Evolutionary conservation across 495 filamentous ascomycete genomes (phyloP), one percentile per base, ranked within the genome.

Genomic region (Sabuloglossum arenarium): DNA sequence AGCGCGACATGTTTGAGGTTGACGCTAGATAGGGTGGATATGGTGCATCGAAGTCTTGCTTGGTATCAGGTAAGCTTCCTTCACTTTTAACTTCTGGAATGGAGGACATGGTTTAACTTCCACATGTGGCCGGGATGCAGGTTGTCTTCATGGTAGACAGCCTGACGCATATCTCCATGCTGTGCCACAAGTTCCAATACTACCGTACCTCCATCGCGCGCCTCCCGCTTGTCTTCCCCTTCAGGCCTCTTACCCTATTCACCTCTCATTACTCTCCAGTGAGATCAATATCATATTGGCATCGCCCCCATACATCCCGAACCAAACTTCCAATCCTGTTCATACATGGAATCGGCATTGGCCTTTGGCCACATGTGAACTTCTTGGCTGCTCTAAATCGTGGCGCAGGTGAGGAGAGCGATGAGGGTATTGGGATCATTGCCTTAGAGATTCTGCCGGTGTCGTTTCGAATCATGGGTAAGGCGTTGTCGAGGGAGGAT

Each of bases 331-430:
- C 81, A 0, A 60, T 84, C 47, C 62, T 85, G 4, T 83, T 84
- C 65, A 69, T 84, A n/a, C 81, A 85, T 61, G 81, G 81, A 12
- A 82, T 85, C 54, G 79, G 80, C 27, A 76, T 84, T 54, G 81
- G 81, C 0, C 70, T 84, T 12, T 79, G 74, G 62, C 70, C 80
- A 2, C 84, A 85, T 57, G 69, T 69, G 16, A 62, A 63, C 34
- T 81, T 83, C 63, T 67, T 84, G 1, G 59, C 60, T 24, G 66
- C 73, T 42, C 63, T 82, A 24, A 74, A 73, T 56, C 29, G 57
- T 25, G 10, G 54, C 11, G 58, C 61, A n/a, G 42, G 16, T 19
- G 21, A 23, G 3, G 42, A 5, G 16, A 14, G 16, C 16, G 42
- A 46, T 23, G 42, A 19, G 14, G 42, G 16, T 46, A 67, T 83